phyloP scores from a whole-genome alignment of 257 asterid species.

The Solanum acaule region DNA sequence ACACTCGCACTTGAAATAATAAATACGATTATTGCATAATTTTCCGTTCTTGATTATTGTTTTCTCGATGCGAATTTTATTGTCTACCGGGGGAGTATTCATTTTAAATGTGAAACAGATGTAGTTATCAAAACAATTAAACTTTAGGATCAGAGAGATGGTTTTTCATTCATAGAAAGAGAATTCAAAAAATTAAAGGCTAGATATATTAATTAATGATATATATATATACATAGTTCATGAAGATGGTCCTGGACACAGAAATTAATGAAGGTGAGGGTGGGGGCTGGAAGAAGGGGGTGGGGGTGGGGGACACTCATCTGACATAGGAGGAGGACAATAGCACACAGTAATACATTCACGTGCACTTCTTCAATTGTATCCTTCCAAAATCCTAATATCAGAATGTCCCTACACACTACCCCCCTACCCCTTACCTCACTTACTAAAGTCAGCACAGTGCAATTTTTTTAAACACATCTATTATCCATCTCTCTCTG shows the following conservation, averaged over 20 bases:
- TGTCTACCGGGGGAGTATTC: too few species aligned
- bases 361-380: constrained; percentile 53
- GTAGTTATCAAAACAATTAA: too few species aligned
- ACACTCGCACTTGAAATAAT: too few species aligned
- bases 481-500: constrained; percentile 16
- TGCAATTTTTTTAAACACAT: not conserved
- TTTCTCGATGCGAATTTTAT: too few species aligned
- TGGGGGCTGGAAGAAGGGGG: not conserved
- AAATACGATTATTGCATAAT: too few species aligned
- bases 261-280: constrained; percentile 35
- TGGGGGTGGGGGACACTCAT: not conserved
- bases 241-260: constrained; percentile 25
- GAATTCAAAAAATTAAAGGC: too few species aligned
- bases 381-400: constrained; percentile 12
- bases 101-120: too few species aligned
- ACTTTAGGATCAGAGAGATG: too few species aligned
- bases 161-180: too few species aligned
- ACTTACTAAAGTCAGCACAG: not conserved
- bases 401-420: constrained; percentile 41
- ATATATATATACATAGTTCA: not conserved
- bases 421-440: not conserved
- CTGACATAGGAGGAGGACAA: constrained; percentile 13
- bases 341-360: constrained; percentile 41
- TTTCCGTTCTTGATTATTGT: too few species aligned
- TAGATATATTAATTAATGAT: too few species aligned